Conservation (phyloP, 495 filamentous ascomycete species). For the Penicillium malachiteum region DNA sequence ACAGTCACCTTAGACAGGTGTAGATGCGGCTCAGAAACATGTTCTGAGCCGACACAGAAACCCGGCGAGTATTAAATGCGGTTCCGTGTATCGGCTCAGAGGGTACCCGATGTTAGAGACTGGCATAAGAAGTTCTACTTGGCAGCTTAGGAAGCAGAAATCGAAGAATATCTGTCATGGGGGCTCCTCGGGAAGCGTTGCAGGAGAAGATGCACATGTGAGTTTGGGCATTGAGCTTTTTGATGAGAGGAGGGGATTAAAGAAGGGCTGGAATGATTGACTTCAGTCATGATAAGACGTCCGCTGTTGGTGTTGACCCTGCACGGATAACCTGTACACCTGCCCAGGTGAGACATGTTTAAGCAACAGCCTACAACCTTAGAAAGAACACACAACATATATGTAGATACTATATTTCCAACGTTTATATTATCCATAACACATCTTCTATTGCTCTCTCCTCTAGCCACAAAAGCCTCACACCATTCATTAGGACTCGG, state of each 20-base stretch:
- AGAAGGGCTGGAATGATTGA: conserved; percentile 69
- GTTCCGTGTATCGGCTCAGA: too few species aligned
- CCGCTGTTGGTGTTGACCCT: conserved; percentile 14
- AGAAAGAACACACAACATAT: neutral
- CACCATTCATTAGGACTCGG: conserved; percentile 16
- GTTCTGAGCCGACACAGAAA: too few species aligned
- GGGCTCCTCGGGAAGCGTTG: conserved; percentile 59
- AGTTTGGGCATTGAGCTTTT: conserved; percentile 77
- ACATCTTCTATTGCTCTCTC: conserved; percentile 19
- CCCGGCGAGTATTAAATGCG: too few species aligned
- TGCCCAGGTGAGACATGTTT: conserved; percentile 49
- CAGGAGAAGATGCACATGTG: conserved; percentile 75
- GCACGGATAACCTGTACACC: conserved; percentile 20
- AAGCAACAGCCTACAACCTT: conserved; percentile 29
- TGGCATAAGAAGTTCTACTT: too few species aligned
- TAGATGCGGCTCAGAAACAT: too few species aligned
- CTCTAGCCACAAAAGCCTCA: conserved; percentile 12
- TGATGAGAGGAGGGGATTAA: conserved; percentile 77
- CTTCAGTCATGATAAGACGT: conserved; percentile 58
- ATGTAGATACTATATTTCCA: too few species aligned
- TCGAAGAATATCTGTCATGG: too few species aligned
- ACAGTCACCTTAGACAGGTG: too few species aligned
- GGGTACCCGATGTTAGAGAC: too few species aligned
- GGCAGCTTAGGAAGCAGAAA: too few species aligned
- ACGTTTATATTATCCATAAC: conserved; percentile 26